These are phyloP conservation scores for Spergularia azorica DNA, from an alignment of 179 eudicot genomes.

Conservation along the genomic window DNA sequence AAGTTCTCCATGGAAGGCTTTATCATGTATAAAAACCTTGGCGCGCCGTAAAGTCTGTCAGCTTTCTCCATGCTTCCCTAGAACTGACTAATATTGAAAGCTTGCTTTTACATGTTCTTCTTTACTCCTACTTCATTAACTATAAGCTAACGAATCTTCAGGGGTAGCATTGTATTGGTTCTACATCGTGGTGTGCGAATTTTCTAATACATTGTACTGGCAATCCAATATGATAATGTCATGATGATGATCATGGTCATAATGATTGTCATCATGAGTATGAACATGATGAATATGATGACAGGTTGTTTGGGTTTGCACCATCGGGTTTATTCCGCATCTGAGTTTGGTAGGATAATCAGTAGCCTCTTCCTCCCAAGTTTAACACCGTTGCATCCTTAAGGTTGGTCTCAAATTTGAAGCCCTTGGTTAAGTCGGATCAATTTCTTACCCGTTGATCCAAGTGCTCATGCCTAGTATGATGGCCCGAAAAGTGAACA, in stretches of 20 bases:
- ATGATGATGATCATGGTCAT: constrained; percentile 16
- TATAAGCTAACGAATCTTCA: background rate
- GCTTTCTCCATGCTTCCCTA: constrained; percentile 18
- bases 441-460: no score
- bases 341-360: no score
- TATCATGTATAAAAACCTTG: background rate
- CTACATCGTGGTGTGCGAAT: background rate
- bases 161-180: constrained; percentile 1
- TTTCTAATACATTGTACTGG: background rate
- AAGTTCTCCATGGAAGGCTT: constrained; percentile 1
- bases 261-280: constrained; percentile 18
- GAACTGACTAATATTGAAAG: constrained; percentile 4
- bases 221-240: background rate
- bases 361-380: no score
- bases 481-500: background rate
- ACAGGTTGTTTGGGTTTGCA: background rate
- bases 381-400: no score
- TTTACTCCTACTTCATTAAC: constrained; percentile 14
- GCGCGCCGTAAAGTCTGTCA: constrained; percentile 22
- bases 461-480: background rate
- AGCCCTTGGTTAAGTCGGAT: no score
- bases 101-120: constrained; percentile 14
- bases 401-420: no score
- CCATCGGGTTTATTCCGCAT: no score
- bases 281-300: constrained; percentile 6